Conservation (phyloP, 805 yeast species). For the Yarrowia phangngaensis region DNA sequence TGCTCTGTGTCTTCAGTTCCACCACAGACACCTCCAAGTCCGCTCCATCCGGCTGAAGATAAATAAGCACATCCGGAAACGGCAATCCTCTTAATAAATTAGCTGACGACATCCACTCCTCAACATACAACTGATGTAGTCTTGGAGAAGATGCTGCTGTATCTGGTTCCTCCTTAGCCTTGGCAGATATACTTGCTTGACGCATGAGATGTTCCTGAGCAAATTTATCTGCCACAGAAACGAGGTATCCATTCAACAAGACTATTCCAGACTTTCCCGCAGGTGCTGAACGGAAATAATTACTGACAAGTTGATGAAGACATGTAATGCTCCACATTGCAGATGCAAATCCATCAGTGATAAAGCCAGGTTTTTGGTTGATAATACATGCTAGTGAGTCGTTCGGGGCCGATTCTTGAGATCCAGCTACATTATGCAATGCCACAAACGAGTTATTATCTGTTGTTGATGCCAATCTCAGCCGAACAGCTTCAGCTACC, state of each 20-base stretch:
- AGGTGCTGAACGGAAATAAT: constrained; percentile 26
- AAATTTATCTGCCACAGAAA: constrained; percentile 33
- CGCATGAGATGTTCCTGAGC: constrained; percentile 28
- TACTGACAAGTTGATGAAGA: constrained; percentile 32
- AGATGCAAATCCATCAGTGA: constrained; percentile 30
- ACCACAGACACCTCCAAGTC: constrained; percentile 32
- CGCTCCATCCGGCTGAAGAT: constrained; percentile 30
- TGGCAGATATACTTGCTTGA: no score
- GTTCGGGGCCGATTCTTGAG: constrained; percentile 1
- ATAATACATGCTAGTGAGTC: constrained; percentile 23
- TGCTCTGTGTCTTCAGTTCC: constrained; percentile 30
- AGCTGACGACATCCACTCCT: constrained; percentile 32
- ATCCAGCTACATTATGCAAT: constrained; percentile 14
- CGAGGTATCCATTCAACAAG: constrained; percentile 32
- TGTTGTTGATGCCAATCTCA: background rate
- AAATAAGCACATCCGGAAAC: constrained; percentile 33
- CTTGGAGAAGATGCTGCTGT: constrained; percentile 1
- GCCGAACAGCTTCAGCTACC: background rate
- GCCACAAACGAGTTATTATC: constrained; percentile 8
- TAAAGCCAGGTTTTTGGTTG: constrained; percentile 28
- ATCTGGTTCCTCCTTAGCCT: no score
- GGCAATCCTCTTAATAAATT: constrained; percentile 33
- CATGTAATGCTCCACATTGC: constrained; percentile 34
- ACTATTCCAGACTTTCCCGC: constrained; percentile 24
- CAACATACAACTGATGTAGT: constrained; percentile 7